A percentile compares a stretch with the other conserved stretches of the same genome.
These are phyloP conservation scores for Nigrospora oryzae DNA, from an alignment of 2,329 filamentous ascomycete genomes.

Conservation along the genomic window DNA sequence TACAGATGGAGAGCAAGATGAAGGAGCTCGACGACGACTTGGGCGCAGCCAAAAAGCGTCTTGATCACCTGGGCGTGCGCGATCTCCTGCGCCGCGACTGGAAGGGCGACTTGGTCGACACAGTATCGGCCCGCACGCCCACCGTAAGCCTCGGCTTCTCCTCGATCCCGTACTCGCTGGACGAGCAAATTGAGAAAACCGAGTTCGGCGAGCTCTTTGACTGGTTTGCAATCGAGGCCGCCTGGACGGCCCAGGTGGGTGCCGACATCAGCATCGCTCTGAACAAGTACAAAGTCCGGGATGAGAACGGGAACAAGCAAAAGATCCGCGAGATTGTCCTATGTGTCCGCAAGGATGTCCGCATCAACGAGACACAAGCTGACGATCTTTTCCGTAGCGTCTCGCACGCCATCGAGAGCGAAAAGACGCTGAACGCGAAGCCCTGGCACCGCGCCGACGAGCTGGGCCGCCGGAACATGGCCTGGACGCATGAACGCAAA, in stretches of 20 bases:
- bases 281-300: slow-evolving; percentile 34
- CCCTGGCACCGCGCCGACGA: slow-evolving; percentile 11
- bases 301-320: slow-evolving; percentile 27
- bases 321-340: slow-evolving; percentile 37
- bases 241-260: slow-evolving; percentile 34
- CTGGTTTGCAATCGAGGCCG: slow-evolving; percentile 38
- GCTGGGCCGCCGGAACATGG: slow-evolving; percentile 33
- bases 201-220: slow-evolving; percentile 36
- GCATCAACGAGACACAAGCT: slow-evolving; percentile 32
- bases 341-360: slow-evolving; percentile 32
- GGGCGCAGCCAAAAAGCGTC: slow-evolving; percentile 30
- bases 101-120: slow-evolving; percentile 38
- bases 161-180: slow-evolving; percentile 34
- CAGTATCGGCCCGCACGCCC: slow-evolving; percentile 32
- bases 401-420: slow-evolving; percentile 28
- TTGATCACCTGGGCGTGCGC: slow-evolving; percentile 28
- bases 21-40: slow-evolving; percentile 28
- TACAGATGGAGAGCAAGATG: slow-evolving; percentile 30
- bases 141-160: slow-evolving; percentile 36
- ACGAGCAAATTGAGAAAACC: slow-evolving; percentile 33
- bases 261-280: slow-evolving; percentile 33
- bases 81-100: slow-evolving; percentile 36
- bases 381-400: slow-evolving; percentile 30
- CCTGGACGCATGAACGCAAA: slow-evolving; percentile 28
- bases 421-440: neutral